A percentile compares a stretch with the other conserved stretches of the same genome.
Conservation (phyloP, 306 rosid genomes). For the Cicer arietinum region DNA sequence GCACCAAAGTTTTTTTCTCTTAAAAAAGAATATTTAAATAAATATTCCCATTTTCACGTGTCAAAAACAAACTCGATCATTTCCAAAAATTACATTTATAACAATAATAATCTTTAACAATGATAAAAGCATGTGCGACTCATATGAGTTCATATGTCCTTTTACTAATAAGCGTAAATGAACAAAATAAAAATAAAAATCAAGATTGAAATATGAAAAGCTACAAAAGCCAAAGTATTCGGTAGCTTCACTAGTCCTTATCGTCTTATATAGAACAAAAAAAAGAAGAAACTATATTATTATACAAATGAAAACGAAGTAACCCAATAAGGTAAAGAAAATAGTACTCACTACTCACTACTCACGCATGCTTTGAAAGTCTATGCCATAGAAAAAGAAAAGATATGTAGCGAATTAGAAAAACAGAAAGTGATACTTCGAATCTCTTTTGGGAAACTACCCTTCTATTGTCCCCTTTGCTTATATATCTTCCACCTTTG, state of each 20-base stretch:
- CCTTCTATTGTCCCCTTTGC: slow-evolving; percentile 32
- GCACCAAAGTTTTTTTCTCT: too few relatives aligned
- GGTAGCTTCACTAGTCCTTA: slow-evolving; percentile 25
- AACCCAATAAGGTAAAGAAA: slow-evolving; percentile 41
- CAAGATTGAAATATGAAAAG: slow-evolving; percentile 11
- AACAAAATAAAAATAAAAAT: background rate
- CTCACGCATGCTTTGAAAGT: slow-evolving; percentile 43
- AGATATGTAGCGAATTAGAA: slow-evolving; percentile 25
- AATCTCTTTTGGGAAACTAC: slow-evolving; percentile 37
- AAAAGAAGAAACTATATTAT: slow-evolving; percentile 15
- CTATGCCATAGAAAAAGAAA: slow-evolving; percentile 42
- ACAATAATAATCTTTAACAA: too few relatives aligned
- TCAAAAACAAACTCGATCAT: too few relatives aligned
- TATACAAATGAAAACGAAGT: slow-evolving; percentile 32
- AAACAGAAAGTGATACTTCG: slow-evolving; percentile 39
- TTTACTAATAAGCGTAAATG: too few relatives aligned
- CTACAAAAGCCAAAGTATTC: slow-evolving; percentile 43
- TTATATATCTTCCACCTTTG: slow-evolving; percentile 16
- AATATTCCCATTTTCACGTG: too few relatives aligned
- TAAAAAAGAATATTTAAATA: too few relatives aligned
- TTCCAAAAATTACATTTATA: too few relatives aligned
- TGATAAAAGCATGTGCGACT: too few relatives aligned
- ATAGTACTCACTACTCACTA: slow-evolving; percentile 4
- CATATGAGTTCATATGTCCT: too few relatives aligned
- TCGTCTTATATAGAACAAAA: slow-evolving; percentile 21